These are phyloP conservation scores for Oryza glaberrima DNA, from an alignment of 176 grass and related monocot species.

Conservation along the genomic window DNA sequence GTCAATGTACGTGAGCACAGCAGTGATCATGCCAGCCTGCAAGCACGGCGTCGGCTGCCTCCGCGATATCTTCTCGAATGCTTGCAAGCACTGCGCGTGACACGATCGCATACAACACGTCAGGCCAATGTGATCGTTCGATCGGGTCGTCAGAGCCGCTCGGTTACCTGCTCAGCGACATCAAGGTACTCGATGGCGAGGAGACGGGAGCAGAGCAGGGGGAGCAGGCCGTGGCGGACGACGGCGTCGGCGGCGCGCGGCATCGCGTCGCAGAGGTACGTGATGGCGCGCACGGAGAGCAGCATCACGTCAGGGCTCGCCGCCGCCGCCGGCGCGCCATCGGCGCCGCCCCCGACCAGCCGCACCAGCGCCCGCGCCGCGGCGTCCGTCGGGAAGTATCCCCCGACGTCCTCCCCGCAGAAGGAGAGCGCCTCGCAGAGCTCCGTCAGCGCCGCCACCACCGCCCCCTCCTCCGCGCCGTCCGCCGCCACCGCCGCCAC, in stretches of 20 bases:
- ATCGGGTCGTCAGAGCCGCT: not conserved
- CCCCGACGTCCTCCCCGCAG: constrained; percentile 63
- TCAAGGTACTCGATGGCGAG: constrained; percentile 85
- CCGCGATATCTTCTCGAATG: constrained; percentile 92
- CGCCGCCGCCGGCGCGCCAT: constrained; percentile 25
- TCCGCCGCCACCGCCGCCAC: constrained; percentile 62
- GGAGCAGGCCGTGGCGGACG: constrained; percentile 73
- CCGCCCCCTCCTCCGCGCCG: constrained; percentile 38
- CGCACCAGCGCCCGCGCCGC: constrained; percentile 71
- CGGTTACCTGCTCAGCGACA: constrained; percentile 87
- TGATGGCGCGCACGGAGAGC: constrained; percentile 80
- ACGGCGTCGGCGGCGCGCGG: constrained; percentile 74
- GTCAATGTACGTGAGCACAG: constrained; percentile 73
- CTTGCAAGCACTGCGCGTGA: constrained; percentile 73
- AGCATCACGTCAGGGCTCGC: constrained; percentile 69
- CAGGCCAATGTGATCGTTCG: constrained; percentile 25
- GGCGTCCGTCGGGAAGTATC: constrained; percentile 65
- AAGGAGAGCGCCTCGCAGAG: constrained; percentile 97
- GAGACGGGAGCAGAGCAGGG: constrained; percentile 72
- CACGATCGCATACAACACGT: not conserved
- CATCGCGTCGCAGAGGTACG: constrained; percentile 93
- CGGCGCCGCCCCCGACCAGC: constrained; percentile 41
- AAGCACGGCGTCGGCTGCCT: constrained; percentile 72
- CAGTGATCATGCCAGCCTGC: constrained; percentile 71
- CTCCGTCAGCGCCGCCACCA: constrained; percentile 63